Percentiles rank a stretch among this genome's conserved stretches.
phyloP scores from a whole-genome alignment of 208 protist genomes.

The Trichomonas tenax region DNA sequence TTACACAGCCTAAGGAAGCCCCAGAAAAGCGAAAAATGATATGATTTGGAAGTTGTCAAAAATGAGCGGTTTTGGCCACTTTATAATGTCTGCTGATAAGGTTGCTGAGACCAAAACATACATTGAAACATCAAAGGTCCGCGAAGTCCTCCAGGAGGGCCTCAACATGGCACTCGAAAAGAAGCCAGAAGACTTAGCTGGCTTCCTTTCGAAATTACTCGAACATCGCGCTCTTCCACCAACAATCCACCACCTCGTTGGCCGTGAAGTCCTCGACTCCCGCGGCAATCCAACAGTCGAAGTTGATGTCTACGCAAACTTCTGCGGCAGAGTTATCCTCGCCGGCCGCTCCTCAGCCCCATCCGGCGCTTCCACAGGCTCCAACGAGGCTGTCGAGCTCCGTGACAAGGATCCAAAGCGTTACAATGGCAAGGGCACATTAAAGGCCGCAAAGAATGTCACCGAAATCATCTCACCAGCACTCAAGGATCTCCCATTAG shows the following conservation, averaged over 20 bases:
- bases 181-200: background rate
- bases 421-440: constrained; percentile 76
- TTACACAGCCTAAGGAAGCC: too few species aligned
- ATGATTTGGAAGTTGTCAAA: background rate
- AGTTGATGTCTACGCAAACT: background rate
- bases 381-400: constrained; percentile 81
- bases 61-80: background rate
- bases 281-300: constrained; percentile 25
- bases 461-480: constrained; percentile 71
- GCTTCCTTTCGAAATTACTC: background rate
- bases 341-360: constrained; percentile 54
- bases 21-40: too few species aligned
- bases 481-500: constrained; percentile 45
- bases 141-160: background rate
- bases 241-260: constrained; percentile 6
- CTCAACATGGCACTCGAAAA: background rate
- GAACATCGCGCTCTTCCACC: background rate
- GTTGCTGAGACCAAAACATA: background rate
- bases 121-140: background rate
- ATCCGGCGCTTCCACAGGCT: constrained; percentile 94
- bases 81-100: background rate
- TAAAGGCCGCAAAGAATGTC: constrained; percentile 81
- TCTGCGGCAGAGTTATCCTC: background rate
- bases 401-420: constrained; percentile 78
- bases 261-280: constrained; percentile 12